These are phyloP conservation scores for Chaetothyriales sp. DNA, from an alignment of 2,329 filamentous ascomycete species.

Conservation along the genomic window DNA sequence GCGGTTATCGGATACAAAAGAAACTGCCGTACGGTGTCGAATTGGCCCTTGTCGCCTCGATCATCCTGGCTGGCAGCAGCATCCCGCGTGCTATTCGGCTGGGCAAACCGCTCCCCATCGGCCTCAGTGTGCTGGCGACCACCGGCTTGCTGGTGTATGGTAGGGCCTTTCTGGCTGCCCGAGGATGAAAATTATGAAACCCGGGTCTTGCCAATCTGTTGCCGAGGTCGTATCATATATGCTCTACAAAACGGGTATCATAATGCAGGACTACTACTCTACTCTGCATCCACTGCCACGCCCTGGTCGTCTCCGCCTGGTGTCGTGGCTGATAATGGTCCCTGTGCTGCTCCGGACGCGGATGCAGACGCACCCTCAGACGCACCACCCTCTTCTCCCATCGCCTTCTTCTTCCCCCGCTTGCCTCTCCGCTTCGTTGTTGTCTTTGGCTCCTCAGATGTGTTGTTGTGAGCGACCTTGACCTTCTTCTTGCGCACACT, in stretches of 20 bases:
- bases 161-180: conserved; percentile 39
- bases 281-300: neutral
- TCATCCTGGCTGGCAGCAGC: conserved; percentile 69
- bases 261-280: neutral
- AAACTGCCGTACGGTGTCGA: conserved; percentile 70
- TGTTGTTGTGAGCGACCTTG: conserved; percentile 1
- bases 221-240: neutral
- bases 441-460: neutral
- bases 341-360: neutral
- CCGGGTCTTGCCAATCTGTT: neutral
- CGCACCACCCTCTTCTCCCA: conserved; percentile 5
- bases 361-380: no score
- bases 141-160: conserved; percentile 73
- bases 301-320: neutral
- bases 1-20: conserved; percentile 64
- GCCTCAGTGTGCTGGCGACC: conserved; percentile 61
- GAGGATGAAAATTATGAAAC: neutral
- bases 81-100: conserved; percentile 75
- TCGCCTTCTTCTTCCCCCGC: conserved; percentile 8
- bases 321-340: neutral
- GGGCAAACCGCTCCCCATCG: conserved; percentile 65
- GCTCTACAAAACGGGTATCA: neutral
- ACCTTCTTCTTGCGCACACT: conserved; percentile 34
- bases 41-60: conserved; percentile 70
- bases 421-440: neutral